These are phyloP conservation scores for Plectosphaerella plurivora DNA, from an alignment of 2,329 filamentous ascomycete species.

Conservation along the genomic window DNA sequence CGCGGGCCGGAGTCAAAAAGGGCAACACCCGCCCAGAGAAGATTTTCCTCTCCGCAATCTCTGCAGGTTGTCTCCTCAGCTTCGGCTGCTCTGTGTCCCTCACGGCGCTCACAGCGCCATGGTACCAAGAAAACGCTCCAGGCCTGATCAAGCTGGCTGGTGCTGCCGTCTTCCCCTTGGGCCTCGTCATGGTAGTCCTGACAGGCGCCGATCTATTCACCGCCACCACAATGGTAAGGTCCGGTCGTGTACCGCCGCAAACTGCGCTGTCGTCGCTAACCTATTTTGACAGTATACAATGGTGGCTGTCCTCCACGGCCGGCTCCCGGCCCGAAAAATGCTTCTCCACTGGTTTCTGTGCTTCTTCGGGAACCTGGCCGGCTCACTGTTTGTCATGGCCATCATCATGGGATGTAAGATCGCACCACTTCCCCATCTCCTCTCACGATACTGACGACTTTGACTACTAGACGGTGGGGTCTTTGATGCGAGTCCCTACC, in stretches of 20 bases:
- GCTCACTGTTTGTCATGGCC: conserved; percentile 40
- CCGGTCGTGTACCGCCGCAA: neutral
- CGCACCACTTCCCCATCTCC: too few species aligned
- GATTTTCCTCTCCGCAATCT: conserved; percentile 44
- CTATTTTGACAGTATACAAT: conserved; percentile 4
- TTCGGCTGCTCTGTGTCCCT: conserved; percentile 44
- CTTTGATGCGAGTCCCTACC: conserved; percentile 39
- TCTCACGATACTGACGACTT: neutral
- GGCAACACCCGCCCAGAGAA: conserved; percentile 49
- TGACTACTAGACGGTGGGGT: conserved; percentile 33
- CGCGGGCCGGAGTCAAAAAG: conserved; percentile 44
- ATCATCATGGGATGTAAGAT: conserved; percentile 34
- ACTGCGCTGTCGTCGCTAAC: too few species aligned
- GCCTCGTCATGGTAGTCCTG: conserved; percentile 43
- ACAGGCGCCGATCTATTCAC: conserved; percentile 45
- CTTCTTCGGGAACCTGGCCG: conserved; percentile 44
- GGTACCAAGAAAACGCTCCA: conserved; percentile 43
- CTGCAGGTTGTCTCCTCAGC: conserved; percentile 45
- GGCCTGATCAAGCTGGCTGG: conserved; percentile 40
- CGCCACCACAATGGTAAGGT: conserved; percentile 34
- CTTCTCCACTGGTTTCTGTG: conserved; percentile 35
- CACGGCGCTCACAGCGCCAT: conserved; percentile 38
- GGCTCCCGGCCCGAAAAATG: conserved; percentile 16
- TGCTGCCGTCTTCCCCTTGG: conserved; percentile 43
- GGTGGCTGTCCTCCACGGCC: conserved; percentile 15